Conservation (phyloP, 257 asterid genomes). For the Craterostigma plantagineum region DNA sequence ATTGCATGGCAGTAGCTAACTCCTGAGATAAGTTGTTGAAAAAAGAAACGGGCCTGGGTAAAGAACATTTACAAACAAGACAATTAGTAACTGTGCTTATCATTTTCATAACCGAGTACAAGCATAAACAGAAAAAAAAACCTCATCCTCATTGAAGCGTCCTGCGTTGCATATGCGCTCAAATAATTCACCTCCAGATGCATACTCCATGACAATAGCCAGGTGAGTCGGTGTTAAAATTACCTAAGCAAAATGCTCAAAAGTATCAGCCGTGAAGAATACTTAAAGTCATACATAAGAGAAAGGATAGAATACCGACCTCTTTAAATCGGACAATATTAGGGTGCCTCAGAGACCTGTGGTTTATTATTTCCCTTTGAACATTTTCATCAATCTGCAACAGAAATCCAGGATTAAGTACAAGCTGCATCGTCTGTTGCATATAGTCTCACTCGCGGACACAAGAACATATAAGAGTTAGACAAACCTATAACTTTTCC, state of each 20-base stretch:
- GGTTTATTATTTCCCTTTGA: constrained; percentile 74
- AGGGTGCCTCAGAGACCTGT: constrained; percentile 80
- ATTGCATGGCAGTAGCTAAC: constrained; percentile 86
- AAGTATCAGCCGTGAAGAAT: constrained; percentile 2
- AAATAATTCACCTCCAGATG: constrained; percentile 88
- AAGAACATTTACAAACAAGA: constrained; percentile 1
- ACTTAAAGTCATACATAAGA: constrained; percentile 1
- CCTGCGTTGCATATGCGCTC: constrained; percentile 79
- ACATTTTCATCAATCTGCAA: constrained; percentile 86
- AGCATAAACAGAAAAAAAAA: constrained; percentile 9
- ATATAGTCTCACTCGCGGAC: neutral
- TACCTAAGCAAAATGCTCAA: constrained; percentile 26
- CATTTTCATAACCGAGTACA: neutral
- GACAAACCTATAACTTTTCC: too few relatives aligned
- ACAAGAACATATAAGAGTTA: too few relatives aligned
- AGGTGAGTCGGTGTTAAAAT: constrained; percentile 79
- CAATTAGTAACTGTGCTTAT: neutral
- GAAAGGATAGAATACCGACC: constrained; percentile 19
- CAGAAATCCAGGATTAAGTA: constrained; percentile 6
- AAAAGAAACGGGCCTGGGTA: constrained; percentile 76
- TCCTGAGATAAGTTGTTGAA: constrained; percentile 88
- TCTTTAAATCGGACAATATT: constrained; percentile 70
- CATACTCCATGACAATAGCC: constrained; percentile 91
- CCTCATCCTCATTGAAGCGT: constrained; percentile 89
- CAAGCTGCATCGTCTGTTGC: neutral